Evolutionary conservation across 345 rosid species (phyloP).

Genomic region (Cardiospermum halicacabum): DNA sequence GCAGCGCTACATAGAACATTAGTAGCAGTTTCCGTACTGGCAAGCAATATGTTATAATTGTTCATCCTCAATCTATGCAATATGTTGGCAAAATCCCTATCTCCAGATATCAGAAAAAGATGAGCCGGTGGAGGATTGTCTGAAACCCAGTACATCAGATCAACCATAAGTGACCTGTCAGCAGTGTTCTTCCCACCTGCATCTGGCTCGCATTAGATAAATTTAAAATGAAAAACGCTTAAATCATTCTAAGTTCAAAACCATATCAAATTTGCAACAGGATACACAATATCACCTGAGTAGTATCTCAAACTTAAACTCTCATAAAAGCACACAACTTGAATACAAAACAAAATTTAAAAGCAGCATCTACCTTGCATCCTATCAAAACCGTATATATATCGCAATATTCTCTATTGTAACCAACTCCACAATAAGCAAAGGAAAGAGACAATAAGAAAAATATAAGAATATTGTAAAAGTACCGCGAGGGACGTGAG

Average conservation of each 20-base stretch:
- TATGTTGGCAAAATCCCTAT: constrained; percentile 55
- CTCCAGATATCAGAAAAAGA: constrained; percentile 75
- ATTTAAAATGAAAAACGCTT: not conserved
- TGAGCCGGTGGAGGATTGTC: constrained; percentile 95
- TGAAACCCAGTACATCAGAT: constrained; percentile 77
- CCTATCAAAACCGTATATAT: too few relatives aligned
- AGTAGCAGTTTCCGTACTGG: constrained; percentile 39
- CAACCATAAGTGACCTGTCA: constrained; percentile 64
- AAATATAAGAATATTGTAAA: too few relatives aligned
- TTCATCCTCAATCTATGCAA: constrained; percentile 77
- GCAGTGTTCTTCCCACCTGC: constrained; percentile 86
- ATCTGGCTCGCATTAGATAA: constrained; percentile 4
- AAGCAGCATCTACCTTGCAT: too few relatives aligned
- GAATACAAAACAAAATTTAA: too few relatives aligned
- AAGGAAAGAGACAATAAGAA: too few relatives aligned
- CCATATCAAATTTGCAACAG: not conserved
- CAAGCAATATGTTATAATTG: constrained; percentile 86
- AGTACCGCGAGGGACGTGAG: constrained; percentile 71
- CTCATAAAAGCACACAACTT: too few relatives aligned
- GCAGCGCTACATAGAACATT: constrained; percentile 82
- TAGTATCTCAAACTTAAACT: too few relatives aligned
- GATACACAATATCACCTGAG: too few relatives aligned
- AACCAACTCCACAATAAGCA: too few relatives aligned
- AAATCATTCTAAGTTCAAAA: too few relatives aligned
- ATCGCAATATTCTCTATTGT: too few relatives aligned